Conservation (phyloP, 495 filamentous ascomycete species). For the Tetracladium setigerum region DNA sequence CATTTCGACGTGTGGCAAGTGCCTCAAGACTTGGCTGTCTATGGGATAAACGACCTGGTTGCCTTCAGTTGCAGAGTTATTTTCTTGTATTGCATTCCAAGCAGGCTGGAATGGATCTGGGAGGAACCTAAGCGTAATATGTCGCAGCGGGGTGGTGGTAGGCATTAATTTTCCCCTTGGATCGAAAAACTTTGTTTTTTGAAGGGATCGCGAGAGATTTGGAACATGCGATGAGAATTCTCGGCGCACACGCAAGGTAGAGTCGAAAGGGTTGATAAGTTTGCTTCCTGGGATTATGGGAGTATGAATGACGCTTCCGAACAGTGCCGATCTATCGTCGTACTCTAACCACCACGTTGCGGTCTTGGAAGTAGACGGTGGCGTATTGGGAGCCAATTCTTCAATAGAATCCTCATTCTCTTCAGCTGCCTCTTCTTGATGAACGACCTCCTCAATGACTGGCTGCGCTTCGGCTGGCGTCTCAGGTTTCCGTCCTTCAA, state of each 20-base stretch:
- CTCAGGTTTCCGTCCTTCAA: neutral
- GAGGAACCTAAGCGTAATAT: too few relatives aligned
- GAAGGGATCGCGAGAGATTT: slow-evolving; percentile 8
- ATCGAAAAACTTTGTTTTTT: neutral
- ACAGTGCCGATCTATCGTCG: slow-evolving; percentile 7
- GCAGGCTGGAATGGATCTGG: too few relatives aligned
- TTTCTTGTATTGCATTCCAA: too few relatives aligned
- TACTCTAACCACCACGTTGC: too few relatives aligned
- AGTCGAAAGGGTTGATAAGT: neutral
- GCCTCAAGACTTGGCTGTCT: slow-evolving; percentile 9
- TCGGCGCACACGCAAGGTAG: neutral
- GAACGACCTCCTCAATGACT: neutral
- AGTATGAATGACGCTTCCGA: slow-evolving; percentile 10
- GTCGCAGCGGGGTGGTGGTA: too few relatives aligned
- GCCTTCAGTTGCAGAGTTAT: too few relatives aligned
- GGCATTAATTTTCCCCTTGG: too few relatives aligned
- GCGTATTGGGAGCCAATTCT: neutral
- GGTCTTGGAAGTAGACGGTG: too few relatives aligned
- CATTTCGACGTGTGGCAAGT: slow-evolving; percentile 21
- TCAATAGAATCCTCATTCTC: neutral
- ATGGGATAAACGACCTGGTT: neutral
- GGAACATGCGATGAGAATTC: slow-evolving; percentile 8
- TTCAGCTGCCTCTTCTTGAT: neutral
- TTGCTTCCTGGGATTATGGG: neutral
- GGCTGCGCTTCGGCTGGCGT: neutral